Percentiles rank a stretch among this genome's conserved stretches.
These are phyloP conservation scores for Clonostachys rosea DNA, from an alignment of 2,329 filamentous ascomycete species.

Conservation along the genomic window DNA sequence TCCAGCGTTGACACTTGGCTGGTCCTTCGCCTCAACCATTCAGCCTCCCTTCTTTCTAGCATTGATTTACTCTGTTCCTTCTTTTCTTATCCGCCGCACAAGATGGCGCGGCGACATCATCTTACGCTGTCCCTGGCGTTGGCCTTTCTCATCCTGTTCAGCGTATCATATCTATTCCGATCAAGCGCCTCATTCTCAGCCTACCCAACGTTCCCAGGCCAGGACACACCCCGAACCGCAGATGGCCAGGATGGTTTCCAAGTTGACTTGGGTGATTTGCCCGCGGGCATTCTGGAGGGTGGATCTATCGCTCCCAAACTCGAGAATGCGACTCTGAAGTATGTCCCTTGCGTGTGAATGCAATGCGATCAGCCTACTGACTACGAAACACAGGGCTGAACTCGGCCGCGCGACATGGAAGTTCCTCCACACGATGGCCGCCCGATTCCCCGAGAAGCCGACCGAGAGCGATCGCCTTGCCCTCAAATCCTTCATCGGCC, in stretches of 20 bases:
- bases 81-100: not conserved
- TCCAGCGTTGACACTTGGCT: no score
- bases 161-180: constrained; percentile 53
- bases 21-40: no score
- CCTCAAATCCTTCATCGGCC: constrained; percentile 59
- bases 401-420: constrained; percentile 67
- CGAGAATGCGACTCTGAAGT: constrained; percentile 79
- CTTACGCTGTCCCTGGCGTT: constrained; percentile 49
- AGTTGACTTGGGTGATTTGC: constrained; percentile 34
- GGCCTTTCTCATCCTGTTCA: constrained; percentile 49
- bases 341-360: constrained; percentile 6
- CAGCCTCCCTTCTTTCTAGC: no score
- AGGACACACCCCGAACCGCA: not conserved
- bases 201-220: constrained; percentile 2
- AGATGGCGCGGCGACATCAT: constrained; percentile 49
- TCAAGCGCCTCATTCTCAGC: constrained; percentile 27
- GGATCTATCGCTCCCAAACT: constrained; percentile 75
- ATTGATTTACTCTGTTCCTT: not conserved
- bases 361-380: not conserved
- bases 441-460: constrained; percentile 63
- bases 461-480: constrained; percentile 57
- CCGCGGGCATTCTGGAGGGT: constrained; percentile 52
- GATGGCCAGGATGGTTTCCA: constrained; percentile 16
- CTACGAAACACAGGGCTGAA: constrained; percentile 44
- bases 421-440: constrained; percentile 67